Conservation (phyloP, 2,329 filamentous ascomycete species). For the Xylariaceae sp. region DNA sequence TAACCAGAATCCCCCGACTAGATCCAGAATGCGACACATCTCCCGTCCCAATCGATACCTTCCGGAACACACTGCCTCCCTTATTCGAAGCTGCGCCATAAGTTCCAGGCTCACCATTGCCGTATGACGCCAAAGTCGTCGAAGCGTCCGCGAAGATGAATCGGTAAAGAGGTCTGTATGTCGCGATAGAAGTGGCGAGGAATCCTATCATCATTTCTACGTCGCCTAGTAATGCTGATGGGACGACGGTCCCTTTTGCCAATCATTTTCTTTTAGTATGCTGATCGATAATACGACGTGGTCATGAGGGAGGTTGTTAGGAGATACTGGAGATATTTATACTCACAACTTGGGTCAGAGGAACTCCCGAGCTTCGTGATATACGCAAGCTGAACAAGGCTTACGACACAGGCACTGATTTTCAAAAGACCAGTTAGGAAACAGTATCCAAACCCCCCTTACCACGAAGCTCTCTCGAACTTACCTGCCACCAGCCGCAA, state of each 20-base stretch:
- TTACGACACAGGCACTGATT: conserved; percentile 16
- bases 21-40: too few relatives aligned
- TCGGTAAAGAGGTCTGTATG: conserved; percentile 18
- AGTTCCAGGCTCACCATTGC: too few relatives aligned
- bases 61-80: too few relatives aligned
- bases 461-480: not conserved
- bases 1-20: too few relatives aligned
- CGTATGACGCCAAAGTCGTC: too few relatives aligned
- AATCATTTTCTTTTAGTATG: too few relatives aligned
- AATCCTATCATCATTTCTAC: conserved; percentile 16
- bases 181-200: conserved; percentile 17
- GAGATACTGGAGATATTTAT: too few relatives aligned
- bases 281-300: too few relatives aligned
- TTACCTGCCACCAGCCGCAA: conserved; percentile 15
- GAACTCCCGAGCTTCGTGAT: conserved; percentile 11
- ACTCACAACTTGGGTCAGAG: conserved; percentile 19
- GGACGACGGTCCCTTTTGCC: not conserved
- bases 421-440: not conserved
- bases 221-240: conserved; percentile 2
- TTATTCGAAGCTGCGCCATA: too few relatives aligned
- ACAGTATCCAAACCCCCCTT: too few relatives aligned
- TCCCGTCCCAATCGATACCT: too few relatives aligned
- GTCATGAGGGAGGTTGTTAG: too few relatives aligned
- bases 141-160: not conserved
- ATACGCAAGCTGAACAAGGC: conserved; percentile 15